phyloP scores from a whole-genome alignment of 352 stramenopile genomes.

The Blastocystis sp. region DNA sequence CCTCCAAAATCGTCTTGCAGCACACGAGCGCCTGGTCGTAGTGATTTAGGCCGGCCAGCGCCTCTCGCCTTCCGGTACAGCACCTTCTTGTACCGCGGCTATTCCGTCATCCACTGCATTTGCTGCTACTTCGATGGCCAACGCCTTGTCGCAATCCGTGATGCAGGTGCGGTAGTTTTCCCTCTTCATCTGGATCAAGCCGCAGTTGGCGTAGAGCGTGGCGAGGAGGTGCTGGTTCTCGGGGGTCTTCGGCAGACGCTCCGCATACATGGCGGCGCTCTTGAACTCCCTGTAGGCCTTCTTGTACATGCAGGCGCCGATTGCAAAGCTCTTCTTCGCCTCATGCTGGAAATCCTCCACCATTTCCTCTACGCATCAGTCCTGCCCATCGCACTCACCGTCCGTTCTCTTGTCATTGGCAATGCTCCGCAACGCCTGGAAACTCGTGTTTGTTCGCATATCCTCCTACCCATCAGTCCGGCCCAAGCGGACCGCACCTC shows the following conservation, averaged over 20 bases:
- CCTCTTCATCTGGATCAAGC: constrained; percentile 40
- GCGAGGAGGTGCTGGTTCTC: constrained; percentile 43
- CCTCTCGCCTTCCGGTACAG: constrained; percentile 8
- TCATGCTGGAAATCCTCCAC: constrained; percentile 51
- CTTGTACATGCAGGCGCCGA: constrained; percentile 10
- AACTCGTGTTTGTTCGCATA: constrained; percentile 13
- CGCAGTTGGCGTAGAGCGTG: constrained; percentile 44
- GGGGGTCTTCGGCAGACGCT: constrained; percentile 1
- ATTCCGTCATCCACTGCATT: background rate
- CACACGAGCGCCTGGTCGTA: background rate
- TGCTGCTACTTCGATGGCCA: background rate
- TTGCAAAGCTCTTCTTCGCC: constrained; percentile 42
- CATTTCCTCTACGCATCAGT: constrained; percentile 39
- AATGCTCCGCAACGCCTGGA: constrained; percentile 35
- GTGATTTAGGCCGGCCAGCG: background rate
- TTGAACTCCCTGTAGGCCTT: constrained; percentile 47
- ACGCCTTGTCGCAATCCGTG: constrained; percentile 16
- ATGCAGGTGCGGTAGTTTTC: constrained; percentile 42
- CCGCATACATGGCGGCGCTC: constrained; percentile 5
- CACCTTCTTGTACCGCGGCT: constrained; percentile 42
- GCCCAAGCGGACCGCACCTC: background rate
- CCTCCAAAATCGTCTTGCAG: constrained; percentile 23
- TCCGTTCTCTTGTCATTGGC: constrained; percentile 2
- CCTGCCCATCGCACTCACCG: background rate
- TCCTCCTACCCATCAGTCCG: constrained; percentile 7